Percentiles rank a stretch among this genome's conserved stretches.
Evolutionary conservation across 2,329 filamentous ascomycete species (phyloP).

Genomic region (Aspergillus calidoustus): DNA sequence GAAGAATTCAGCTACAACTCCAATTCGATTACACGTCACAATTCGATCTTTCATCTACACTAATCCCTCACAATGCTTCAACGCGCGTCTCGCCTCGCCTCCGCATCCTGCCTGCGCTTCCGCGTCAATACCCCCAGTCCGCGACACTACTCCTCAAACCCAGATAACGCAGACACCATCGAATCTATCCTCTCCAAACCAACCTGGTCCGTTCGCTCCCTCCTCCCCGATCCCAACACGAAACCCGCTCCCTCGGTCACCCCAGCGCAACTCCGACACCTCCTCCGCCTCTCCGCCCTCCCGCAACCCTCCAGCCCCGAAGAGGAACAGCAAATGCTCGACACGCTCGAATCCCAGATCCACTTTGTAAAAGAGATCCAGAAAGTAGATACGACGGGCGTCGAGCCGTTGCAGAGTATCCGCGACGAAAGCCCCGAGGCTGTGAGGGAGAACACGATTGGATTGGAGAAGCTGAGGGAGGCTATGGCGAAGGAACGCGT

Average conservation of each 20-base stretch:
- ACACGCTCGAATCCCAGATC: conserved; percentile 78
- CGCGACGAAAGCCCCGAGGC: conserved; percentile 67
- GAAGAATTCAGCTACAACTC: neutral
- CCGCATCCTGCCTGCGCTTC: conserved; percentile 13
- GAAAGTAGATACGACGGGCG: conserved; percentile 71
- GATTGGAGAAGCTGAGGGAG: conserved; percentile 41
- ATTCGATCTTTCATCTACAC: neutral
- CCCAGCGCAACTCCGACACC: conserved; percentile 73
- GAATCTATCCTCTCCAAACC: conserved; percentile 67
- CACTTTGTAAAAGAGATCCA: conserved; percentile 91
- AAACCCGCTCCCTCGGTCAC: conserved; percentile 55
- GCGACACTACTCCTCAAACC: conserved; percentile 33
- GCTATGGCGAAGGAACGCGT: conserved; percentile 47
- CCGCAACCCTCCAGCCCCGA: conserved; percentile 67
- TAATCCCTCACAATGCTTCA: conserved; percentile 18
- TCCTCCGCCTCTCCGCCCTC: conserved; percentile 87
- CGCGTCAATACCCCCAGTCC: conserved; percentile 9
- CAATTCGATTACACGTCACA: neutral
- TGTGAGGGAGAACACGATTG: conserved; percentile 45
- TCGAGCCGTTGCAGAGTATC: conserved; percentile 77
- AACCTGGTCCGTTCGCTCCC: conserved; percentile 80
- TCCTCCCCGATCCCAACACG: conserved; percentile 60
- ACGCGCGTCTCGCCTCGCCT: conserved; percentile 22
- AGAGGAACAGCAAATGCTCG: conserved; percentile 73
- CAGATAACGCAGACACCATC: conserved; percentile 30